Evolutionary conservation across 495 filamentous ascomycete genomes (phyloP).

Genomic region (Annulohypoxylon maeteangense): DNA sequence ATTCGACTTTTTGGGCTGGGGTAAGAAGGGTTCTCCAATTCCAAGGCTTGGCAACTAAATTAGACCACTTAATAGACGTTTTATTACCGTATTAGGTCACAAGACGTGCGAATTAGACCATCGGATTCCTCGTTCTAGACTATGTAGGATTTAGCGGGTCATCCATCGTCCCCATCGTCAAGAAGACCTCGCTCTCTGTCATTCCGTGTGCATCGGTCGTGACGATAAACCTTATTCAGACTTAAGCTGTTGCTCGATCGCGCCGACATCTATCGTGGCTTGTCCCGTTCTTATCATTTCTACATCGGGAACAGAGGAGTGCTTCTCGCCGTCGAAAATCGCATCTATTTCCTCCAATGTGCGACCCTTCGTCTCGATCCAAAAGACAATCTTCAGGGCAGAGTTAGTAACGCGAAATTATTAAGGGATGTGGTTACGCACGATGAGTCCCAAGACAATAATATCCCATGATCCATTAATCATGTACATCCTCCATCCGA

Average conservation of each 20-base stretch:
- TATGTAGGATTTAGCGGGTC: neutral
- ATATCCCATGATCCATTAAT: constrained; percentile 50
- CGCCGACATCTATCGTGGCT: constrained; percentile 44
- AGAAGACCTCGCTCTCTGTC: neutral
- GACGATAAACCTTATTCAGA: neutral
- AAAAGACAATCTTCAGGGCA: constrained; percentile 38
- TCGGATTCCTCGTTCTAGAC: neutral
- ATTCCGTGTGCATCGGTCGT: neutral
- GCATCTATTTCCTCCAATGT: constrained; percentile 52
- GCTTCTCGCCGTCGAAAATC: constrained; percentile 54
- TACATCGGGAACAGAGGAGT: constrained; percentile 57
- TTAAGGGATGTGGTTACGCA: constrained; percentile 7
- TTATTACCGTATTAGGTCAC: neutral
- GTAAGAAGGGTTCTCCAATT: constrained; percentile 25
- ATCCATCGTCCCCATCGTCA: neutral
- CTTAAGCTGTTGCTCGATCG: constrained; percentile 74
- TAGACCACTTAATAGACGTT: neutral
- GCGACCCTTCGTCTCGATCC: constrained; percentile 49
- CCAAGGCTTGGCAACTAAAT: constrained; percentile 25
- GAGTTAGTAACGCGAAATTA: constrained; percentile 6
- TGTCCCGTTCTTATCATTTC: constrained; percentile 52
- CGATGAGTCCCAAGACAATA: constrained; percentile 41
- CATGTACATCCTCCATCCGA: constrained; percentile 52
- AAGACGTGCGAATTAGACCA: neutral
- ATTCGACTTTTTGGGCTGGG: constrained; percentile 19